Percentiles rank a stretch among this genome's conserved stretches.
phyloP scores from a whole-genome alignment of 768 basidiomycete species.

The Boletus subcaerulescens region DNA sequence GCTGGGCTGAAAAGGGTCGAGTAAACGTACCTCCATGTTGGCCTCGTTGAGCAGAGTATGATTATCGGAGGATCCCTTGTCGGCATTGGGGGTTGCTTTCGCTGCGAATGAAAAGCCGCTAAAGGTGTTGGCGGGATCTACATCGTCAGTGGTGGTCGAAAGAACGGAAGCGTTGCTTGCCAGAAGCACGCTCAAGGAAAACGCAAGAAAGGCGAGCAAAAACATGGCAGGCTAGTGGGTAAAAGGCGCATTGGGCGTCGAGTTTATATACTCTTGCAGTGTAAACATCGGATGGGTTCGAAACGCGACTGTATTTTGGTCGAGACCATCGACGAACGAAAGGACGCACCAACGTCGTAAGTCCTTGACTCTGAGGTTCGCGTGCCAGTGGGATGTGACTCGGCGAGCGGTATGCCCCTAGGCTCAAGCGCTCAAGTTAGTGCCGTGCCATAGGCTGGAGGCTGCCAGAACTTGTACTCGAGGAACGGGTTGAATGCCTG shows the following conservation, averaged over 20 bases:
- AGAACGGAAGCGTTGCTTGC: constrained; percentile 28
- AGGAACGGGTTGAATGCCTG: too few relatives aligned
- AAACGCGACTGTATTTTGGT: constrained; percentile 13
- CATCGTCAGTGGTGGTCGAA: neutral
- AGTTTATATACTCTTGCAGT: neutral
- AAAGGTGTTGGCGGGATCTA: constrained; percentile 5
- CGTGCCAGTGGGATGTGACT: too few relatives aligned
- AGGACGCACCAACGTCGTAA: too few relatives aligned
- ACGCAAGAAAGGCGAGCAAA: constrained; percentile 3
- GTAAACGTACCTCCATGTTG: constrained; percentile 27
- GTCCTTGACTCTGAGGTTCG: too few relatives aligned
- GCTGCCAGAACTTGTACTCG: too few relatives aligned
- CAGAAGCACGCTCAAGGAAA: constrained; percentile 29
- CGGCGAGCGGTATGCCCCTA: too few relatives aligned
- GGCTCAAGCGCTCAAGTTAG: too few relatives aligned
- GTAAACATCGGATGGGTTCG: constrained; percentile 3
- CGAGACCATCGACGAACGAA: neutral
- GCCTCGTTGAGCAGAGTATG: constrained; percentile 22
- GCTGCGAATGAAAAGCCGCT: constrained; percentile 23
- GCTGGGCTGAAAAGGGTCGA: neutral
- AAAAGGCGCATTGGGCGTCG: too few relatives aligned
- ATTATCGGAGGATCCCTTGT: constrained; percentile 23
- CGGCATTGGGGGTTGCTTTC: constrained; percentile 9
- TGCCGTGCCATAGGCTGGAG: too few relatives aligned
- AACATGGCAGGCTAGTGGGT: constrained; percentile 12